These are phyloP conservation scores for Ettlia oleoabundans DNA, from an alignment of 139 green algal species.

Conservation along the genomic window DNA sequence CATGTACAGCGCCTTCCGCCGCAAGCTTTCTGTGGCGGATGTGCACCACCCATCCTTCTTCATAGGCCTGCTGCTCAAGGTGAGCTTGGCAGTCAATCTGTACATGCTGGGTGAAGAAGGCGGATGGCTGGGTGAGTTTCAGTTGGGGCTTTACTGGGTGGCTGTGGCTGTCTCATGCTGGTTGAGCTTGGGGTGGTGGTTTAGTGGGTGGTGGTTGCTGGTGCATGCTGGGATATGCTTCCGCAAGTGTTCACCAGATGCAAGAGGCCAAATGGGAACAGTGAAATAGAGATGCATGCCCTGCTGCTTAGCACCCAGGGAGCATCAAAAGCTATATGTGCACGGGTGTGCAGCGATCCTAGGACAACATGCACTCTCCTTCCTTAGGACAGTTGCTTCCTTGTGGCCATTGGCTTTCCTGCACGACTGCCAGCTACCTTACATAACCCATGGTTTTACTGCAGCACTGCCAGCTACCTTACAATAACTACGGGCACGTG, in stretches of 20 bases:
- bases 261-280: background rate
- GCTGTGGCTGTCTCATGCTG: background rate
- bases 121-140: background rate
- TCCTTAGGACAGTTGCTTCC: background rate
- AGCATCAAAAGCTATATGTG: too few relatives aligned
- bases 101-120: too few relatives aligned
- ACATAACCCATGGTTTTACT: background rate
- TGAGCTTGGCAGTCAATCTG: too few relatives aligned
- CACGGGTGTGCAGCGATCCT: too few relatives aligned
- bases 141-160: background rate
- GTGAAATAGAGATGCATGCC: too few relatives aligned
- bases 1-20: conserved; percentile 95
- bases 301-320: too few relatives aligned
- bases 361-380: too few relatives aligned
- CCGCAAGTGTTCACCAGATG: background rate
- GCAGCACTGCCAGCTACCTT: conserved; percentile 69
- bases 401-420: background rate
- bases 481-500: conserved; percentile 93
- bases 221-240: background rate
- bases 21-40: conserved; percentile 70
- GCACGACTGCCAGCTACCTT: background rate
- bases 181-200: background rate
- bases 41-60: conserved; percentile 92
- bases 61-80: conserved; percentile 89
- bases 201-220: background rate